Conservation (phyloP, 176 grass and related monocot species). For the Calamus simplicifolius region DNA sequence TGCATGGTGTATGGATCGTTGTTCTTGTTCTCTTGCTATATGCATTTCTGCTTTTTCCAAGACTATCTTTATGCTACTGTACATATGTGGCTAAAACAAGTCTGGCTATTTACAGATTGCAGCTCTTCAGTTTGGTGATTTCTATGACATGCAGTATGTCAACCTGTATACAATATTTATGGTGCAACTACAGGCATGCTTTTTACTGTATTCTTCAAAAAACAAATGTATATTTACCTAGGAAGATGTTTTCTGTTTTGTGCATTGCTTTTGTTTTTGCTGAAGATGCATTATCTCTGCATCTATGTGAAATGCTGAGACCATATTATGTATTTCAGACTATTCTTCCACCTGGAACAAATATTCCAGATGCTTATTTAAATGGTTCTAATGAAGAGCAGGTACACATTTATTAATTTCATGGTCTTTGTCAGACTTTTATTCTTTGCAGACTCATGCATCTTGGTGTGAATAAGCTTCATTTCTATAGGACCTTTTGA, state of each 20-base stretch:
- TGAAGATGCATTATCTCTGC: not conserved
- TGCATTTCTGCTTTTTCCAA: too few species aligned
- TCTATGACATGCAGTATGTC: conserved; percentile 90
- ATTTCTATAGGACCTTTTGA: not conserved
- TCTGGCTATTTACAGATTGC: conserved; percentile 50
- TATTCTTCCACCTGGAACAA: conserved; percentile 77
- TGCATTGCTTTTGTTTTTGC: not conserved
- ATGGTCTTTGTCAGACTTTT: too few species aligned
- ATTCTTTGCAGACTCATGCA: too few species aligned
- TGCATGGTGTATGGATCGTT: too few species aligned
- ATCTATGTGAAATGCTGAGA: not conserved
- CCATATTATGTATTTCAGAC: conserved; percentile 34
- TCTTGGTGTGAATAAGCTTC: too few species aligned
- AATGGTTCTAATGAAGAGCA: conserved; percentile 98
- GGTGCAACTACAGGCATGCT: conserved; percentile 77
- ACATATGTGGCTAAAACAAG: not conserved
- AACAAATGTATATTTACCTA: too few species aligned
- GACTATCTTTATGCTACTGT: too few species aligned
- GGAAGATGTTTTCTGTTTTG: conserved; percentile 10
- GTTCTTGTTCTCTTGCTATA: too few species aligned
- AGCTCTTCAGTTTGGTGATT: conserved; percentile 97
- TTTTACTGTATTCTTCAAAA: not conserved
- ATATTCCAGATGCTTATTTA: conserved; percentile 79
- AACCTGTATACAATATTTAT: conserved; percentile 98
- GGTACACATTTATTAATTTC: conserved; percentile 21